Conservation (phyloP, 1,284 basidiomycete species). For the Clitocybe nebularis region DNA sequence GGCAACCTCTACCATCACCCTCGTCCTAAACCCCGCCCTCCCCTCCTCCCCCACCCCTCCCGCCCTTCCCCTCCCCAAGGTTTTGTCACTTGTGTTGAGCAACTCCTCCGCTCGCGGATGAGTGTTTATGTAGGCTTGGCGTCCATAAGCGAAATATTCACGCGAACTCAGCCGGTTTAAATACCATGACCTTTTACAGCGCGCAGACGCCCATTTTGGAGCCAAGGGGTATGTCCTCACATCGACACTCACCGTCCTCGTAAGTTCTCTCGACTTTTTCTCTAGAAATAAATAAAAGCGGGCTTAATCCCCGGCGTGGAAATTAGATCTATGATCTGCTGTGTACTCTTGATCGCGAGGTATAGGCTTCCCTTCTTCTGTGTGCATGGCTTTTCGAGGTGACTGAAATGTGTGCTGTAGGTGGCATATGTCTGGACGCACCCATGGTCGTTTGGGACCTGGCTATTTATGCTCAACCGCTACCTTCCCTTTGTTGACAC, state of each 20-base stretch:
- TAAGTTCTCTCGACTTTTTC: not conserved
- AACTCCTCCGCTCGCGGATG: too few relatives aligned
- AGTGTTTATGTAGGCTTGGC: too few relatives aligned
- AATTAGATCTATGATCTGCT: conserved; percentile 26
- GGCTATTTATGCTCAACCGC: conserved; percentile 29
- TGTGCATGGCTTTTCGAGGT: not conserved
- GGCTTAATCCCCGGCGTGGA: too few relatives aligned
- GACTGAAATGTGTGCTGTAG: not conserved
- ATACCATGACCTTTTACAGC: not conserved
- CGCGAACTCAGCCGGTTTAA: too few relatives aligned
- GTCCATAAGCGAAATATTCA: too few relatives aligned
- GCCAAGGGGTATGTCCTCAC: not conserved
- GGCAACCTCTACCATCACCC: too few relatives aligned
- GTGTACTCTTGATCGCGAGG: conserved; percentile 26
- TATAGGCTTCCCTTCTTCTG: conserved; percentile 18
- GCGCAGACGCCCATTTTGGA: not conserved
- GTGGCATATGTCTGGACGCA: conserved; percentile 24
- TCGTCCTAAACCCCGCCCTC: too few relatives aligned
- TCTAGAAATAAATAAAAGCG: too few relatives aligned
- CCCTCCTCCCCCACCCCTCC: too few relatives aligned
- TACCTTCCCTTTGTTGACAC: conserved; percentile 31
- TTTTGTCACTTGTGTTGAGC: not conserved
- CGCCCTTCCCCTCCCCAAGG: not conserved
- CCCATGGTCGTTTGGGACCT: conserved; percentile 22
- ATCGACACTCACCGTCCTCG: not conserved